A percentile compares a stretch with the other conserved stretches of the same genome.
phyloP scores from a whole-genome alignment of 2,329 filamentous ascomycete species.

The Aspergillus versicolor region DNA sequence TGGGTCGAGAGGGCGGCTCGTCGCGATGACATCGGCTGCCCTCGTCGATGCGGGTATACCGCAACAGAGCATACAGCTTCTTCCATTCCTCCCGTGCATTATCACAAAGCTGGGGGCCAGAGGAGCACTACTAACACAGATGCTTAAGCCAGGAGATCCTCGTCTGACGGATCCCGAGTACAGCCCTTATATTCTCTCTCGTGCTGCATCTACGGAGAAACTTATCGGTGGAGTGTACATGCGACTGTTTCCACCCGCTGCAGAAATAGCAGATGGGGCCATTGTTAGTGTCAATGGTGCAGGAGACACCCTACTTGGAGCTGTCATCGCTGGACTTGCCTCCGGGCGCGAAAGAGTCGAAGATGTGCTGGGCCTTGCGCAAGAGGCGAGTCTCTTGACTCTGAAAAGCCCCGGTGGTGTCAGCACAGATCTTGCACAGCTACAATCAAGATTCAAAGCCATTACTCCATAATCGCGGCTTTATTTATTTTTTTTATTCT shows the following conservation, averaged over 20 bases:
- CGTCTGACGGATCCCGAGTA: slow-evolving; percentile 63
- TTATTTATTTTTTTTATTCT: neutral
- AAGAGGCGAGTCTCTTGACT: slow-evolving; percentile 76
- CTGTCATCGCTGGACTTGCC: slow-evolving; percentile 75
- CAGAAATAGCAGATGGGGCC: slow-evolving; percentile 60
- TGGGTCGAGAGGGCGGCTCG: slow-evolving; percentile 69
- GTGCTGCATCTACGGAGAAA: slow-evolving; percentile 53
- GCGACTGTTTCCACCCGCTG: slow-evolving; percentile 67
- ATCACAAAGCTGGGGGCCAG: slow-evolving; percentile 77
- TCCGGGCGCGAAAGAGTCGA: slow-evolving; percentile 50
- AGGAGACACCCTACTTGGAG: slow-evolving; percentile 88
- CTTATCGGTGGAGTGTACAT: slow-evolving; percentile 84
- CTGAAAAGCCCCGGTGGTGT: slow-evolving; percentile 75
- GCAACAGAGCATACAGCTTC: slow-evolving; percentile 76
- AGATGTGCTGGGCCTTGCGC: slow-evolving; percentile 73
- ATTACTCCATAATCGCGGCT: neutral
- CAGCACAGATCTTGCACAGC: slow-evolving; percentile 29
- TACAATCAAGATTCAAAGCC: neutral
- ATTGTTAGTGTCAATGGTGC: slow-evolving; percentile 91
- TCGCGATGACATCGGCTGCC: slow-evolving; percentile 62
- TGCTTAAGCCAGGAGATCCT: slow-evolving; percentile 67
- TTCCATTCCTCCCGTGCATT: slow-evolving; percentile 84
- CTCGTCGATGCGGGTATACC: slow-evolving; percentile 80
- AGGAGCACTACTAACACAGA: slow-evolving; percentile 72
- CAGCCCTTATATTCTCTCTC: slow-evolving; percentile 69